Percentiles rank a stretch among this genome's conserved stretches.
Conservation (phyloP, 371 early-diverging fungal species). For the Rhizopus sp. region DNA sequence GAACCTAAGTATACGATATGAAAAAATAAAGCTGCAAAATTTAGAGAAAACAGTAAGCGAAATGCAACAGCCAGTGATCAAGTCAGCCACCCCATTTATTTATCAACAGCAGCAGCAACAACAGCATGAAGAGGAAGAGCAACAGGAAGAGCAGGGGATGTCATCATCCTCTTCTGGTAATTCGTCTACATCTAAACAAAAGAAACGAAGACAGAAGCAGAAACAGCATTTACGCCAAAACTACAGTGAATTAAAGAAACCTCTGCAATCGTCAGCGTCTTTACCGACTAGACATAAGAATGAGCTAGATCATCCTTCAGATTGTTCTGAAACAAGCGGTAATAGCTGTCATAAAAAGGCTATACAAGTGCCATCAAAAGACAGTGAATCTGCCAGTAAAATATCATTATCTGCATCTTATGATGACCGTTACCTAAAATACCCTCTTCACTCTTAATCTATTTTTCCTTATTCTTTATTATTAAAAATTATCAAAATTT, state of each 20-base stretch:
- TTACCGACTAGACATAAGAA: slow-evolving; percentile 39
- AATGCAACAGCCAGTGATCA: slow-evolving; percentile 34
- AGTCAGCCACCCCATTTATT: slow-evolving; percentile 14
- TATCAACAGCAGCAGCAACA: slow-evolving; percentile 13
- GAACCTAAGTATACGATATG: slow-evolving; percentile 46
- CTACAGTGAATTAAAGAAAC: slow-evolving; percentile 22
- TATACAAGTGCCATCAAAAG: slow-evolving; percentile 2
- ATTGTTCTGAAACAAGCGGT: slow-evolving; percentile 13
- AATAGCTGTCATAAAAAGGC: slow-evolving; percentile 6
- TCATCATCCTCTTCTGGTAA: slow-evolving; percentile 9
- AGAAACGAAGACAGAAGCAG: slow-evolving; percentile 26
- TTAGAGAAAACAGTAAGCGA: slow-evolving; percentile 53
- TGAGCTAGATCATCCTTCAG: slow-evolving; percentile 16
- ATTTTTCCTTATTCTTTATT: slow-evolving; percentile 1
- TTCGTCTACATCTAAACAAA: slow-evolving; percentile 7
- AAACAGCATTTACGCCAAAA: slow-evolving; percentile 19
- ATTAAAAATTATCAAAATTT: slow-evolving; percentile 44
- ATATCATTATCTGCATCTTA: slow-evolving; percentile 41
- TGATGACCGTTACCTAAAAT: slow-evolving; percentile 36
- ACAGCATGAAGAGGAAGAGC: background rate
- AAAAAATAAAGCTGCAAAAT: slow-evolving; percentile 47
- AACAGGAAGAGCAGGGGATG: background rate
- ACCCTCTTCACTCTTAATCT: background rate
- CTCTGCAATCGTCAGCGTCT: slow-evolving; percentile 46
- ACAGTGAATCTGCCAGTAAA: slow-evolving; percentile 9